phyloP scores from a whole-genome alignment of 2,329 filamentous ascomycete species.

The Colletotrichum graminicola region DNA sequence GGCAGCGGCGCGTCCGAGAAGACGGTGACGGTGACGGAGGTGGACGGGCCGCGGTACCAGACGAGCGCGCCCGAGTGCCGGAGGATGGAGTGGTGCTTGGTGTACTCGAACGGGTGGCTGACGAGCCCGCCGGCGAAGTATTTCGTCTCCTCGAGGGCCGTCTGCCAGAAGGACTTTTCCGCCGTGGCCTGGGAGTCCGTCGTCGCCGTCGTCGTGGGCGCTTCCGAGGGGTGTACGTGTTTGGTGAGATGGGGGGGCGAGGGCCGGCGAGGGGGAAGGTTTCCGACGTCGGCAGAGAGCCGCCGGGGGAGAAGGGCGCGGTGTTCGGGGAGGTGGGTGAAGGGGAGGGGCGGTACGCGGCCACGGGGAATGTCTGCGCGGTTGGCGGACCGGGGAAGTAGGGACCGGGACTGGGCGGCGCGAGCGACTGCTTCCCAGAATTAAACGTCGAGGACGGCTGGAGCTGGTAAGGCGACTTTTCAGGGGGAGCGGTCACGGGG shows the following conservation, averaged over 20 bases:
- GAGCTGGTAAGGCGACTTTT: background rate
- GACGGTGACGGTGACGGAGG: conserved; percentile 73
- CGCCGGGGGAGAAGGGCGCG: background rate
- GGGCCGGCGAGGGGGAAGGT: conserved; percentile 20
- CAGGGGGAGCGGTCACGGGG: background rate
- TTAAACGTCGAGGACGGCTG: background rate
- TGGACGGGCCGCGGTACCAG: conserved; percentile 75
- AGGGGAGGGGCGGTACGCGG: conserved; percentile 21
- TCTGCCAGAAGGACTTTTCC: conserved; percentile 56
- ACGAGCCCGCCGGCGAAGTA: conserved; percentile 76
- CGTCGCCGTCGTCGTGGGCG: background rate
- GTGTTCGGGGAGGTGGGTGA: background rate
- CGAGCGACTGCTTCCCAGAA: background rate
- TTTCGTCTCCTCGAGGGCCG: conserved; percentile 68
- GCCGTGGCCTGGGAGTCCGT: conserved; percentile 17
- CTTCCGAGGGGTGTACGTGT: conserved; percentile 14
- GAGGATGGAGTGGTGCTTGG: conserved; percentile 74
- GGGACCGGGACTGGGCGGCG: conserved; percentile 4
- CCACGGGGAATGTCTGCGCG: conserved; percentile 22
- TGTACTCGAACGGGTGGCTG: conserved; percentile 72
- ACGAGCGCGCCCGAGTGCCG: conserved; percentile 74
- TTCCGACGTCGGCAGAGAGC: conserved; percentile 4
- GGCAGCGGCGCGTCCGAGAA: conserved; percentile 71
- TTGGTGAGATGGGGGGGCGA: background rate
- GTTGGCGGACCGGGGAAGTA: conserved; percentile 13